Evolutionary conservation across 495 filamentous ascomycete species (phyloP), one percentile per base, ranked within the genome.

Genomic region (Aspergillus mulundensis): DNA sequence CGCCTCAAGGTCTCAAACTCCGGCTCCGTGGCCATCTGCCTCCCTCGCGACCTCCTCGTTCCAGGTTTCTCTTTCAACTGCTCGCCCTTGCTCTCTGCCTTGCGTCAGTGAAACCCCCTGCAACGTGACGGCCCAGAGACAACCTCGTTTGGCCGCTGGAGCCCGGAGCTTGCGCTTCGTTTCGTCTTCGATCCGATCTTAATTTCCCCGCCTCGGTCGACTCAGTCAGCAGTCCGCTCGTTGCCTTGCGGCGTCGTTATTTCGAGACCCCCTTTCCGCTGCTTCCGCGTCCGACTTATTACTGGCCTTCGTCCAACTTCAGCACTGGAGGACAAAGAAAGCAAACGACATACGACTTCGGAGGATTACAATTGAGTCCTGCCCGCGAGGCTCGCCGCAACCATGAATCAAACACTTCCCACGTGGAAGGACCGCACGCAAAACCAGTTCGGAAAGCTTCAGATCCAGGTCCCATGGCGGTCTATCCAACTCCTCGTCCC

Each of bases 401-500:
- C 68, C 48, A 76, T 76, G 73, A 70, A 66, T 57, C 63, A 69
- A 54, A 57, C 68, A 62, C 69, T 73, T 63, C 73, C 76, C 15
- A 72, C 73, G 55, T 79, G 76, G 76, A 79, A 79, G 71, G 76
- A 79, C 66, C 74, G 75, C 45, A 73, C 72, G 34, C 73, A 77
- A 48, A 70, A 68, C 53, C 72, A 77, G 59, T 73, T 79, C 53
- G 72, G 72, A 46, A 79, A 77, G 59, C 69, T 77, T 48, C 76
- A 76, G 50, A 75, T 77, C 38, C 73, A 75, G 54, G 65, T 76
- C 42, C 76, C 76, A 74, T 79, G 76, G 76, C 73, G 74, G 39
- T 78, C 76, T 36, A 73, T 78, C 32, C 72, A 77, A 57, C 68
- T 78, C 3, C 63, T 78, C 23, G 74, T 92, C 19, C 86, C 89